Conservation (phyloP, 306 rosid genomes). For the Begonia fuchsioides region DNA sequence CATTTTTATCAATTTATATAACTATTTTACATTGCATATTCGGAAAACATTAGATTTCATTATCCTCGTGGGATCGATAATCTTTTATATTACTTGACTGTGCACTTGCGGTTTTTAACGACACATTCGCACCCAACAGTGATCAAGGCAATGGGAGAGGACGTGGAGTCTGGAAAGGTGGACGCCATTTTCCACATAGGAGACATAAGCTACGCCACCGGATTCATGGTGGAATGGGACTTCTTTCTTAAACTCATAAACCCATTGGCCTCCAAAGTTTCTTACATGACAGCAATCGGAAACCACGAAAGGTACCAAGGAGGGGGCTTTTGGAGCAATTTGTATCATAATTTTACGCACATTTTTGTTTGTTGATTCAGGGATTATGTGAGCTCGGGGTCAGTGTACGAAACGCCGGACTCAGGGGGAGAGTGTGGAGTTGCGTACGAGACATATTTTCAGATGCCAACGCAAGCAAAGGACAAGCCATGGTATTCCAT, state of each 20-base stretch:
- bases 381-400: constrained; percentile 51
- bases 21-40: too few relatives aligned
- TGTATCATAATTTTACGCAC: too few relatives aligned
- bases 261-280: constrained; percentile 50
- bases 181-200: constrained; percentile 78
- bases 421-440: constrained; percentile 97
- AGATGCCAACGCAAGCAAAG: constrained; percentile 58
- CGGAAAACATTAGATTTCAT: too few relatives aligned
- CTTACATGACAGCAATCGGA: constrained; percentile 90
- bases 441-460: constrained; percentile 73
- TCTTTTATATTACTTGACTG: too few relatives aligned
- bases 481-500: constrained; percentile 92
- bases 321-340: too few relatives aligned
- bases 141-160: constrained; percentile 31
- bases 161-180: constrained; percentile 28
- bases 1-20: too few relatives aligned
- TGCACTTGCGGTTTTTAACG: too few relatives aligned
- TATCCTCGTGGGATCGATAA: too few relatives aligned
- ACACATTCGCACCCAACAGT: too few relatives aligned
- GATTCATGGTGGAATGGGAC: constrained; percentile 86
- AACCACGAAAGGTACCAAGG: constrained; percentile 84
- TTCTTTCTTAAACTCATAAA: constrained; percentile 48
- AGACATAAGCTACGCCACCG: constrained; percentile 89
- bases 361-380: constrained; percentile 14
- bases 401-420: constrained; percentile 44